phyloP scores from a whole-genome alignment of 495 filamentous ascomycete species.

The Saxispiralis lemnorum region DNA sequence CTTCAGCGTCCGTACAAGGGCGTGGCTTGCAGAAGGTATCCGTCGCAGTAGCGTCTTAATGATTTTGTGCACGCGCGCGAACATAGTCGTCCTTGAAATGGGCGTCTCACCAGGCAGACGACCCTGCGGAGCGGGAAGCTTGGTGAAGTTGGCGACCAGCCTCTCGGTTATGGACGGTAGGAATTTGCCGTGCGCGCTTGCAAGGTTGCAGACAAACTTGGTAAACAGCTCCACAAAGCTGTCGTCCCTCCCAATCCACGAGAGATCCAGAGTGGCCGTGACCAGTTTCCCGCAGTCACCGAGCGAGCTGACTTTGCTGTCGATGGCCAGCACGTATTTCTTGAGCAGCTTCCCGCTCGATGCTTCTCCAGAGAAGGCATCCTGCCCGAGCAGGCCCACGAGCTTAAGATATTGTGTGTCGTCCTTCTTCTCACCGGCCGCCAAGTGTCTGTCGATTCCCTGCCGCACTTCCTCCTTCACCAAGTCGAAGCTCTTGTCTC shows the following conservation, averaged over 20 bases:
- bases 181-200: conserved; percentile 58
- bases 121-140: conserved; percentile 18
- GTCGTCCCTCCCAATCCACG: conserved; percentile 75
- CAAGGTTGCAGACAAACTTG: conserved; percentile 61
- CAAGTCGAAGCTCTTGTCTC: conserved; percentile 40
- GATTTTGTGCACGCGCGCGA: conserved; percentile 7
- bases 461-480: conserved; percentile 53
- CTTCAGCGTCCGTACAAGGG: conserved; percentile 5
- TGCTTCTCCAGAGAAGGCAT: conserved; percentile 28
- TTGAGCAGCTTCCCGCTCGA: conserved; percentile 40
- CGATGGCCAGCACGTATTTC: conserved; percentile 59
- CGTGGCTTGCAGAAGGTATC: conserved; percentile 10
- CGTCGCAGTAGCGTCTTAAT: conserved; percentile 8
- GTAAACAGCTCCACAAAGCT: conserved; percentile 62
- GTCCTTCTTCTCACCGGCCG: conserved; percentile 31
- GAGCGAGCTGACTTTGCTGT: conserved; percentile 52
- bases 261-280: conserved; percentile 48
- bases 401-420: conserved; percentile 55
- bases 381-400: conserved; percentile 45
- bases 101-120: conserved; percentile 10
- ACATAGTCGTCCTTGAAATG: conserved; percentile 11
- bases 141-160: conserved; percentile 58
- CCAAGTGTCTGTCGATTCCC: conserved; percentile 46
- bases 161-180: conserved; percentile 49
- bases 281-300: conserved; percentile 60